Evolutionary conservation across 164 flowering plant species (phyloP), one percentile per base, ranked within the genome.

Genomic region (Tetracentron sinense): DNA sequence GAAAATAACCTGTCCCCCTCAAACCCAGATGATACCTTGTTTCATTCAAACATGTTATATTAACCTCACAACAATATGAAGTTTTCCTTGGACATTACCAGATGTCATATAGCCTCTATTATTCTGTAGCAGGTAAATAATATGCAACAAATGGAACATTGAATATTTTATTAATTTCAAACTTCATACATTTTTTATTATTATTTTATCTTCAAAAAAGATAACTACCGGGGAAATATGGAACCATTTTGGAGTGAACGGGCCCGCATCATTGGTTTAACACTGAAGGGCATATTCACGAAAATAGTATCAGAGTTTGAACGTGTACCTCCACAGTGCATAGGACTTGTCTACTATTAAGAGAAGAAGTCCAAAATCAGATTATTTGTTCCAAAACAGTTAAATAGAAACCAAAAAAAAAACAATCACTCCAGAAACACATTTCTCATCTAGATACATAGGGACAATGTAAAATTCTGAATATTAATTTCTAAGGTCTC

Each of bases 41-140:
- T 75, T 72, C 73, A 69, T 60, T 79, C 77, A 81, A 47, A 82
- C 63, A 84, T 52, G 72, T 72, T 69, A 73, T 65, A 69, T 57
- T 72, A 75, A 81, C 80, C 80, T 74, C 81, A 84, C 70, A 77
- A 76, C 63, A 68, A 72, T 74, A 85, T 64, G 79, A 72, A 62
- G 69, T 64, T 74, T 76, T 70, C 62, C 75, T 81, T 77, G 78
- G 83, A 75, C 62, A 69, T 64, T 71, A 64, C 62, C 73, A 63
- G 71, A 72, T 61, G 72, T 69, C 60, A 65, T 27, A 66, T 60
- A 56, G 56, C 69, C 61, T 54, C 67, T 68, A 76, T 52, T 38
- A 55, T 56, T 70, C 46, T 49, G 20, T 54, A 64, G 54, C 17
- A 65, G 50, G 74, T 69, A 73, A 30, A 58, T 38, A 52, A 54